Evolutionary conservation across 2,329 filamentous ascomycete genomes (phyloP).

Genomic region (Decorospora gaudefroyi): DNA sequence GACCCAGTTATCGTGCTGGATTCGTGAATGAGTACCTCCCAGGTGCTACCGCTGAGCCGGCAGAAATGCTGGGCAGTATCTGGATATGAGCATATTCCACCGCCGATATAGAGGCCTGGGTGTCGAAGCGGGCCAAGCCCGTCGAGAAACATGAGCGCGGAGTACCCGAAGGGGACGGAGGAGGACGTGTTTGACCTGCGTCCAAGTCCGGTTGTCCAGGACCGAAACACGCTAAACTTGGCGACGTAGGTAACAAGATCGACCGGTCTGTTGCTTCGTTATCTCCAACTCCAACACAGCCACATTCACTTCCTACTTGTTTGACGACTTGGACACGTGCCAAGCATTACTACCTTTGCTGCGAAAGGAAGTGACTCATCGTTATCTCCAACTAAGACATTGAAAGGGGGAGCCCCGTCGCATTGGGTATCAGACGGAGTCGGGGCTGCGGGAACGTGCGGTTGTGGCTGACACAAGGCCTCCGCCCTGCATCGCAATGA

Average conservation of each 20-base stretch:
- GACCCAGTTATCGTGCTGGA: conserved; percentile 25
- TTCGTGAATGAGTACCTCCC: conserved; percentile 23
- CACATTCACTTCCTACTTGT: conserved; percentile 24
- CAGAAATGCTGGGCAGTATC: conserved; percentile 27
- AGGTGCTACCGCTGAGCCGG: conserved; percentile 32
- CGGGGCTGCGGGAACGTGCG: neutral
- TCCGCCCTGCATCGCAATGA: conserved; percentile 8
- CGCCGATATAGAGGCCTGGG: conserved; percentile 6
- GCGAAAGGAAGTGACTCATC: neutral
- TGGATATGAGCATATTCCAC: conserved; percentile 13
- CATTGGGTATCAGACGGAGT: neutral
- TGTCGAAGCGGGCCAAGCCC: conserved; percentile 4
- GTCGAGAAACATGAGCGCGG: neutral
- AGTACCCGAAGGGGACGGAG: conserved; percentile 7
- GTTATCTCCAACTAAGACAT: neutral
- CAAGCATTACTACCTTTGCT: conserved; percentile 14
- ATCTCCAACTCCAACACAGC: conserved; percentile 34
- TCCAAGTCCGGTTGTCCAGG: conserved; percentile 2
- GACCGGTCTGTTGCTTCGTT: conserved; percentile 26
- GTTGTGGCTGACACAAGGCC: neutral
- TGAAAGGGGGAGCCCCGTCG: neutral
- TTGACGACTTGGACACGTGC: conserved; percentile 18
- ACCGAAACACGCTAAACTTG: conserved; percentile 13
- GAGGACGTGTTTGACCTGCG: conserved; percentile 5
- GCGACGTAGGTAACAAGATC: conserved; percentile 17